Percentiles rank a stretch among this genome's conserved stretches.
phyloP scores from a whole-genome alignment of 257 asterid species.

The Fraxinus pennsylvanica region DNA sequence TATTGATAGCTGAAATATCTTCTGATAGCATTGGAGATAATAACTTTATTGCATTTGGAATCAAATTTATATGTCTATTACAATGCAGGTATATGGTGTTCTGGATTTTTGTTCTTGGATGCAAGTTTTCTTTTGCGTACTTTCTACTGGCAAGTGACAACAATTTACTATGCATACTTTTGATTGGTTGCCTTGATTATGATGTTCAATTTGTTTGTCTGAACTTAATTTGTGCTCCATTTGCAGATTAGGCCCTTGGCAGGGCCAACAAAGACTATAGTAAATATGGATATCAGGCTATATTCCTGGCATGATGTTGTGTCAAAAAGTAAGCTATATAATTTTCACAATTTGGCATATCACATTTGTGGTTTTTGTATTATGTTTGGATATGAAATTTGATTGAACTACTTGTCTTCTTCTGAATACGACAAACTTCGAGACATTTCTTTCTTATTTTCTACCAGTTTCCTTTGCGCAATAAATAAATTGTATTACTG shows the following conservation, averaged over 20 bases:
- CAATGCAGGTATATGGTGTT: slow-evolving; percentile 78
- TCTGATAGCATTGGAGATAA: neutral
- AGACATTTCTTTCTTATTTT: neutral
- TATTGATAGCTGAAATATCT: neutral
- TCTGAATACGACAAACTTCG: neutral
- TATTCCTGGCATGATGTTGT: slow-evolving; percentile 95
- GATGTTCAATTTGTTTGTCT: slow-evolving; percentile 16
- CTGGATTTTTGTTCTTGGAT: slow-evolving; percentile 87
- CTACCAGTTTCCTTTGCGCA: neutral
- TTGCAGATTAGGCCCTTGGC: slow-evolving; percentile 87
- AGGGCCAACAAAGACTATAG: slow-evolving; percentile 55
- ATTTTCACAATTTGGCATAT: slow-evolving; percentile 14
- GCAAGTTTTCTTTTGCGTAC: slow-evolving; percentile 89
- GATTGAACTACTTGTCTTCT: neutral
- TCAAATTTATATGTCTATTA: neutral
- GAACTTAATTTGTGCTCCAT: slow-evolving; percentile 24
- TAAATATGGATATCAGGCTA: slow-evolving; percentile 38
- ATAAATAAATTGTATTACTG: neutral
- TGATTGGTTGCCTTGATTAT: slow-evolving; percentile 16
- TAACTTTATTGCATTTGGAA: neutral
- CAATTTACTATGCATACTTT: slow-evolving; percentile 11
- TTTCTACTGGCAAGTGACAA: slow-evolving; percentile 69
- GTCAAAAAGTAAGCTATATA: slow-evolving; percentile 60
- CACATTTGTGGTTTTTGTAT: neutral
- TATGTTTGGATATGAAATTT: neutral